Conservation (phyloP, 305 asterid genomes). For the Coffea humblotiana region DNA sequence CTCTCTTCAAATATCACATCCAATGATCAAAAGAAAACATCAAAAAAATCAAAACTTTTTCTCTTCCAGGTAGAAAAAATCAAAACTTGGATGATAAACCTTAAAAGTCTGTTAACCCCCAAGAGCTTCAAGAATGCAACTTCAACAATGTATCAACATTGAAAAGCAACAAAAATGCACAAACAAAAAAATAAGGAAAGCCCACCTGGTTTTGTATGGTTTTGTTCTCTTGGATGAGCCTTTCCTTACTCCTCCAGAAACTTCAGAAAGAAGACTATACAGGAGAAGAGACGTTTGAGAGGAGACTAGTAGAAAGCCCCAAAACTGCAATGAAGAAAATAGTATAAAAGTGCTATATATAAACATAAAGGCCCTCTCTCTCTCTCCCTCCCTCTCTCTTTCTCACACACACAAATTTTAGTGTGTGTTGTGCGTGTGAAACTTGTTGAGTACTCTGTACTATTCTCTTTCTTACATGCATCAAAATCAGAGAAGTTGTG, state of each 20-base stretch:
- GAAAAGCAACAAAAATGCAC: neutral
- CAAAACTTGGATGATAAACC: constrained; percentile 12
- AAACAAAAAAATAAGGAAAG: constrained; percentile 5
- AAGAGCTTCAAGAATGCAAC: constrained; percentile 7
- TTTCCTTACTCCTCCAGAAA: constrained; percentile 36
- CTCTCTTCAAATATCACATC: neutral
- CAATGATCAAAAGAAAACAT: neutral
- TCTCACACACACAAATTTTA: constrained; percentile 22
- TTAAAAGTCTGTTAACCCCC: neutral
- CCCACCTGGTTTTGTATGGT: constrained; percentile 48
- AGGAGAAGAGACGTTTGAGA: constrained; percentile 39
- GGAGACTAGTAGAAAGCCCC: constrained; percentile 25
- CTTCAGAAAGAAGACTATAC: constrained; percentile 5
- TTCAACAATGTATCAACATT: neutral
- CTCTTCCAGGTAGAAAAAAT: neutral
- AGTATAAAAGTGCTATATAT: constrained; percentile 14
- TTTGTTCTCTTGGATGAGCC: neutral
- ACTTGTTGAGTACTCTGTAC: constrained; percentile 57
- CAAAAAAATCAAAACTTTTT: constrained; percentile 13
- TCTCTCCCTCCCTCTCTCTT: constrained; percentile 30
- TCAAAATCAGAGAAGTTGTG: constrained; percentile 72
- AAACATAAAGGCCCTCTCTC: constrained; percentile 22
- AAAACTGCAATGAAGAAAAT: constrained; percentile 37
- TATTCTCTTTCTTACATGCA: constrained; percentile 45
- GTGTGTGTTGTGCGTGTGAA: constrained; percentile 38